Evolutionary conservation across 805 yeast species (phyloP), one percentile per base, ranked within the genome.

Genomic region (Clavispora santaluciae): DNA sequence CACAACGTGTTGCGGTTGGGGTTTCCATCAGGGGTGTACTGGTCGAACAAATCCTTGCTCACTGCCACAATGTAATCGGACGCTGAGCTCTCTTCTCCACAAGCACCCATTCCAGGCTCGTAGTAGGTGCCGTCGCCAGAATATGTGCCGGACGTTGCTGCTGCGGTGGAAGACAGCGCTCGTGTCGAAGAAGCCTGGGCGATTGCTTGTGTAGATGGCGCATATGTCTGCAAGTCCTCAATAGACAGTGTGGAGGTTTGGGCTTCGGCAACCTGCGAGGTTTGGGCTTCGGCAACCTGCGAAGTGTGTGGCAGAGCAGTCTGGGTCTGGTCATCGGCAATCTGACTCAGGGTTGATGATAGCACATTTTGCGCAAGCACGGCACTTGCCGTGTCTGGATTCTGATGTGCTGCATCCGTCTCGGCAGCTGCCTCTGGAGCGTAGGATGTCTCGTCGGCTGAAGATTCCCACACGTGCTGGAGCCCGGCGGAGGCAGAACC

Each of bases 31-130:
- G 58, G 54, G 36, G 57, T 55, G 41, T 60, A 53, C 26, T 55
- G 50, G 46, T 66, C 63, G 53, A 61, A 74, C 51, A 73, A 64
- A 37, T 53, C 53, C 46, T 60, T 63, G 41, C 76, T 70, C 48
- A 78, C 60, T 29, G 84, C 85, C 33, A 73, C 79, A 47, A 79
- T 68, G 43, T 56, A 56, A 50, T 79, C 84, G n/a, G 61, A 24
- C 45, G 68, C 76, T 13, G 63, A 39, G 61, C 61, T 70, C 45
- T 65, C 54, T 33, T 50, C 44, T 31, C 85, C 85, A 61, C 84
- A 80, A 18, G 83, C 78, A 41, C 82, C 84, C 35, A 61, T 51
- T 5, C 68, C 68, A 16, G 74, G 65, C 22, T 55, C 53, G 54
- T 72, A 76, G 57, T 59, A 76, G 22, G 81, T 76, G 39, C 79